These are phyloP conservation scores for Dothistroma pini DNA, from an alignment of 2,329 filamentous ascomycete species.

Conservation along the genomic window DNA sequence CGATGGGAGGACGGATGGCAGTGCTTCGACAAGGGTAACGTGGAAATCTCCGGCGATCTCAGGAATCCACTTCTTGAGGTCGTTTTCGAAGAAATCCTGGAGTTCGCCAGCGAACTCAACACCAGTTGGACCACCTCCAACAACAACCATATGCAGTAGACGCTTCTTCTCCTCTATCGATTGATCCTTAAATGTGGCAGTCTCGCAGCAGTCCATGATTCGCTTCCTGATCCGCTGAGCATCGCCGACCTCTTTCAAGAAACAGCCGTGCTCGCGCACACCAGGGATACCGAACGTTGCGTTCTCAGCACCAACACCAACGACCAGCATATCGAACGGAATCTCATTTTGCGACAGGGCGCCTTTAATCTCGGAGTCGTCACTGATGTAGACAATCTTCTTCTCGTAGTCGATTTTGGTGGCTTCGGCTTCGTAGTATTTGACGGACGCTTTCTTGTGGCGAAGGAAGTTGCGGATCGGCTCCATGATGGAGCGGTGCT, in stretches of 20 bases:
- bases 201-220: conserved; percentile 99
- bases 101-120: conserved; percentile 98
- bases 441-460: conserved; percentile 88
- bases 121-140: conserved; percentile 85
- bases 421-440: conserved; percentile 97
- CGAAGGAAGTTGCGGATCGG: conserved; percentile 93
- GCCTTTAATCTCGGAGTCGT: conserved; percentile 91
- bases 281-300: conserved; percentile 96
- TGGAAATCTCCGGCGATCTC: conserved; percentile 94
- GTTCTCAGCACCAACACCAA: conserved; percentile 97
- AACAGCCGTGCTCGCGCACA: conserved; percentile 91
- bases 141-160: conserved; percentile 92
- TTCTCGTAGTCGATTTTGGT: conserved; percentile 92
- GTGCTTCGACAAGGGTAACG: conserved; percentile 93
- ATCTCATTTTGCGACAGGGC: conserved; percentile 79
- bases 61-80: conserved; percentile 96
- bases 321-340: conserved; percentile 95
- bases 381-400: conserved; percentile 82
- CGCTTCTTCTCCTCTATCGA: conserved; percentile 81
- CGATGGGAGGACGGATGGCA: conserved; percentile 91
- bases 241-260: conserved; percentile 97
- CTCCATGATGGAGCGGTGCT: conserved; percentile 99
- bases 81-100: conserved; percentile 97
- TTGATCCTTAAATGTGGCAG: conserved; percentile 97
- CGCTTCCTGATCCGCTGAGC: conserved; percentile 95